These are phyloP conservation scores for Rhodocollybia butyracea DNA, from an alignment of 768 basidiomycete species.

Conservation along the genomic window DNA sequence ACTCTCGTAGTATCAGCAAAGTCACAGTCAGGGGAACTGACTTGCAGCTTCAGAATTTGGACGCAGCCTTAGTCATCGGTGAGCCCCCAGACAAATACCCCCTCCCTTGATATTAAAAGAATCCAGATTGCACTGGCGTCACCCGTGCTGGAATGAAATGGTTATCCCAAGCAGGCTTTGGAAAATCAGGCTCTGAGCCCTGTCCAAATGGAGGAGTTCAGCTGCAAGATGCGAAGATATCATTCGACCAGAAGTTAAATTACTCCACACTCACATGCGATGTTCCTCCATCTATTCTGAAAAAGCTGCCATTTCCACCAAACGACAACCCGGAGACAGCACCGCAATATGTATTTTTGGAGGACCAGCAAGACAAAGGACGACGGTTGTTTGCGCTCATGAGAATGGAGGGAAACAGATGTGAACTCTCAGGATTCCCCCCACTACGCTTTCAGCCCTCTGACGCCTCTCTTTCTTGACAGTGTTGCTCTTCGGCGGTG, in stretches of 20 bases:
- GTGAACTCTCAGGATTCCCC: too few species aligned
- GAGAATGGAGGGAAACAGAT: background rate
- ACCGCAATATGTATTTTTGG: conserved; percentile 3
- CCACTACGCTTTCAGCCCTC: too few species aligned
- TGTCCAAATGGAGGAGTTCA: background rate
- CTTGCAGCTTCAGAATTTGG: background rate
- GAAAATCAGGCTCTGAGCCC: background rate
- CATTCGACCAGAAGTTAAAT: conserved; percentile 17
- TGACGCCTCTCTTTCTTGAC: background rate
- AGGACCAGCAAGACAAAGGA: conserved; percentile 7
- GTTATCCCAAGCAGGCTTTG: conserved; percentile 12
- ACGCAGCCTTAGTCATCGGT: conserved; percentile 18
- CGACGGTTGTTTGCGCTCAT: background rate
- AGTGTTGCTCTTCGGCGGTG: background rate
- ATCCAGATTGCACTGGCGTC: conserved; percentile 18
- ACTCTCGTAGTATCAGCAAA: background rate
- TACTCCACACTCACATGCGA: conserved; percentile 14
- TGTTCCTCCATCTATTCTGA: conserved; percentile 8
- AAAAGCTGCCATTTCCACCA: conserved; percentile 10
- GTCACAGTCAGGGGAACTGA: conserved; percentile 13
- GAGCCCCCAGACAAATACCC: background rate
- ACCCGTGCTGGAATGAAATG: conserved; percentile 15
- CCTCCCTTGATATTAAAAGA: background rate
- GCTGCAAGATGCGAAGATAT: conserved; percentile 6
- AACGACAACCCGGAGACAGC: conserved; percentile 5